Base-by-base conservation (phyloP, 768 basidiomycete genomes). In the Auriscalpium microsporum region DNA sequence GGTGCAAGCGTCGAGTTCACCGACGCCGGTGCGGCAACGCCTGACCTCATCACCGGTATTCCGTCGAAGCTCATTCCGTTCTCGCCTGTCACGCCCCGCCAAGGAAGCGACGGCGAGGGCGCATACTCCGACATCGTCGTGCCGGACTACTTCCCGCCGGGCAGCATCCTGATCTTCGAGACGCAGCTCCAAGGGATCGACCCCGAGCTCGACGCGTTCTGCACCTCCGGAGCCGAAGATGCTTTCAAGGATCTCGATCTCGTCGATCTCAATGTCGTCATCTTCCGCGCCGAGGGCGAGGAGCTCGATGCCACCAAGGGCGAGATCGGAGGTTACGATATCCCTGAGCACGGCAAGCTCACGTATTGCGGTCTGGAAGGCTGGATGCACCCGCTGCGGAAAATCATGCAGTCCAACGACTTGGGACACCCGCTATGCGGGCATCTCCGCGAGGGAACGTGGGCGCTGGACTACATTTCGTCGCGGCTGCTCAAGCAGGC, bases 291-390 rank as follows among this genome's bases (percentile, higher is more conserved):
- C 0, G 92, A 97, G 52, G 85, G 83, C 1, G 96, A 99, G 71
- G 96, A 99, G 69, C 76, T 83, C 38, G 95, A 98, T 66, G 87
- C 89, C 2, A 95, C 91, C 1, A 74, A 70, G 3, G 90, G 90
- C 1, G 79, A 83, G 58, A 83, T 86, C 65, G 94, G 96, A 3
- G 80, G 74, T 1, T 98, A 98, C 69, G 78, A 86, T 48, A 72
- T 99, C 36, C 90, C 94, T 5, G 81, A 78, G 21, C 64, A 81
- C 21, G 92, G 88, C 0, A 78, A 79, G 56, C 73, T 94, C 68
- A 83, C 81, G 10, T 99, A 97, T 69, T 97, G 94, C 64, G 96
- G 96, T 16, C 69, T 98, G 50, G 92, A 98, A 65, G 96, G 96
- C 1, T 99, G 94, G 93, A 97, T 99, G 93, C 81, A 86, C 62